Conservation (phyloP, 345 rosid genomes). For the Noccaea caerulescens region DNA sequence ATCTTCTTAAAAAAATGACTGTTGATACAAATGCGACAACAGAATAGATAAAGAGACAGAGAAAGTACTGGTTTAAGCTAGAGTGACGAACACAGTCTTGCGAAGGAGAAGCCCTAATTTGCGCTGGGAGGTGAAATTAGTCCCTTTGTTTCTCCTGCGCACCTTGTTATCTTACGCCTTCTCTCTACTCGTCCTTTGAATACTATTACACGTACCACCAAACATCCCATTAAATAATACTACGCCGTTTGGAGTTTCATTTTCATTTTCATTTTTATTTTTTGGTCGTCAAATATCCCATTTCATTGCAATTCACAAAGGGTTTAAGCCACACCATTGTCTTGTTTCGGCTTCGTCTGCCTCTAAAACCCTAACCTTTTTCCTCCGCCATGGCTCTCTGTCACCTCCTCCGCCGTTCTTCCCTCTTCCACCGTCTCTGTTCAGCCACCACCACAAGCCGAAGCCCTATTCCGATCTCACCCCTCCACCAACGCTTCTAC, state of each 20-base stretch:
- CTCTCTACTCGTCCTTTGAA: background rate
- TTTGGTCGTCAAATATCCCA: background rate
- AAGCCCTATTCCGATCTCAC: slow-evolving; percentile 16
- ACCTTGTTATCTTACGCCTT: slow-evolving; percentile 59
- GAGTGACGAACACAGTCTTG: slow-evolving; percentile 34
- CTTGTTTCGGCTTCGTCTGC: slow-evolving; percentile 18
- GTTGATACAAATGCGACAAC: slow-evolving; percentile 11
- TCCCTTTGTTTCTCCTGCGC: slow-evolving; percentile 52
- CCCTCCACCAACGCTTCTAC: slow-evolving; percentile 41
- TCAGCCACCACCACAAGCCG: background rate
- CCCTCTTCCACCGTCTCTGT: slow-evolving; percentile 25
- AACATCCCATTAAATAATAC: slow-evolving; percentile 17
- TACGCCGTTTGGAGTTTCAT: background rate
- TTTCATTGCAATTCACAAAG: slow-evolving; percentile 13
- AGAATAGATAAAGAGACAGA: slow-evolving; percentile 28
- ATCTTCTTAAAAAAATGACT: slow-evolving; percentile 19
- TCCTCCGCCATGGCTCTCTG: slow-evolving; percentile 54
- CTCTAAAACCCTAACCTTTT: slow-evolving; percentile 40
- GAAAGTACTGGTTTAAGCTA: slow-evolving; percentile 39
- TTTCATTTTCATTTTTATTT: background rate
- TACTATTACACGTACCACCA: slow-evolving; percentile 21
- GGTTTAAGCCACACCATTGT: slow-evolving; percentile 39
- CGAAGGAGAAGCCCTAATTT: slow-evolving; percentile 68
- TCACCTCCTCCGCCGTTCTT: slow-evolving; percentile 56
- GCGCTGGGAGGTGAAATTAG: slow-evolving; percentile 62